Evolutionary conservation across 139 green algal genomes (phyloP), one percentile per base, ranked within the genome.

Genomic region (Penium margaritaceum): DNA sequence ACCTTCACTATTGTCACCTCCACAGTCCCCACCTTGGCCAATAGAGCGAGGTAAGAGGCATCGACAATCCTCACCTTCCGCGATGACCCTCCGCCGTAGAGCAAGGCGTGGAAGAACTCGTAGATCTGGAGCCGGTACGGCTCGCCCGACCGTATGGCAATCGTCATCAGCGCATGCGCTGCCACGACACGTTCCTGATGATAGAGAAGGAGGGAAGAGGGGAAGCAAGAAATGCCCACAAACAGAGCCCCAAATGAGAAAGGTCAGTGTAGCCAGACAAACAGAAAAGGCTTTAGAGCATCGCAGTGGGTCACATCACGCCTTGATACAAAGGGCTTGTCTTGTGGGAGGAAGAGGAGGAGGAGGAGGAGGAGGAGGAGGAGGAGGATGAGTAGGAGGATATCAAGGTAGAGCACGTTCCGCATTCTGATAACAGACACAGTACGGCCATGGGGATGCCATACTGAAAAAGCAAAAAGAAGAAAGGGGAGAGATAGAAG

Each of bases 121-220:
- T 77, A 77, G 58, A 77, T 77, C 68, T 79, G 75, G 38, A 82
- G 41, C 29, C 75, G 68, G 67, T 78, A 82, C 35, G 75, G 75
- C 32, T 82, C 75, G 27, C 68, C 68, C 3, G 29, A 66, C 15
- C 75, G 67, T 19, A 82, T 32, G 17, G 67, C 75, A 12, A 82
- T 35, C 17, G 75, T 82, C 24, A 73, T 72, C 21, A 82, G 38
- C 33, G 68, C 75, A 17, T 82, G 24, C 14, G 41, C 69, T 24
- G 75, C 71, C 41, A 78, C 62, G 24, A 78, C 63, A 15, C 71
- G 44, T 17, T 60, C 71, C 71, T 78, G 71, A 27, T 5, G 61
- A n/a, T 19, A 24, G 51, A 60, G 51, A 2, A 27, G 14, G 51
- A 24, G 17, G 51, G n/a, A n/a, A 63, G 36, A 24, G 61, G 3